Evolutionary conservation across 2,329 filamentous ascomycete genomes (phyloP).

Genomic region (Claviceps sp.): DNA sequence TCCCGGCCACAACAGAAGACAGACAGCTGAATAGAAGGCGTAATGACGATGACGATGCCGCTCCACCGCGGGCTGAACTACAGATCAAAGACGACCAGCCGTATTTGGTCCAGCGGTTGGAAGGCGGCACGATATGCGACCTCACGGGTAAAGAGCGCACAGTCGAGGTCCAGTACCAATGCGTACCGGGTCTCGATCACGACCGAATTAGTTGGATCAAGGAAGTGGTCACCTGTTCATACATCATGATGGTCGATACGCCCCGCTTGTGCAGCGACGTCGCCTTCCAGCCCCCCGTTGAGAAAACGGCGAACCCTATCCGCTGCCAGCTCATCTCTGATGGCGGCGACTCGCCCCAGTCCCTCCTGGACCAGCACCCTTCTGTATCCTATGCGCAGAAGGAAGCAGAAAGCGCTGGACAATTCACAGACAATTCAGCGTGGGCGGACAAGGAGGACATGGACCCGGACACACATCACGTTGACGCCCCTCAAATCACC

Average conservation of each 20-base stretch:
- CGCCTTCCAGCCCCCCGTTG: conserved; percentile 70
- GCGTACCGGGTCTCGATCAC: conserved; percentile 57
- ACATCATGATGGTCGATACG: conserved; percentile 86
- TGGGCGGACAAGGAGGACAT: not conserved
- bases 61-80: conserved; percentile 43
- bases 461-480: conserved; percentile 18
- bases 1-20: conserved; percentile 16
- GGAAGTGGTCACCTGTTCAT: conserved; percentile 80
- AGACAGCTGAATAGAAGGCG: conserved; percentile 8
- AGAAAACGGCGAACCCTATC: conserved; percentile 64
- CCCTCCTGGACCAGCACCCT: conserved; percentile 16
- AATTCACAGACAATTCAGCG: conserved; percentile 6
- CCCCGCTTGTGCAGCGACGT: conserved; percentile 78
- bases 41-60: conserved; percentile 7
- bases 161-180: conserved; percentile 72
- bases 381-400: conserved; percentile 19
- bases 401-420: conserved; percentile 10
- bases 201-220: conserved; percentile 88
- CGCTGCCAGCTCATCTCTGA: conserved; percentile 58
- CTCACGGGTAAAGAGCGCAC: conserved; percentile 68
- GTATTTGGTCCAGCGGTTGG: conserved; percentile 73
- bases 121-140: conserved; percentile 72
- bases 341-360: conserved; percentile 30
- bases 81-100: conserved; percentile 73
- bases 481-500: conserved; percentile 19